Percentiles rank a stretch among this genome's conserved stretches.
phyloP scores from a whole-genome alignment of 2,329 filamentous ascomycete species.

The Xylariales sp. region DNA sequence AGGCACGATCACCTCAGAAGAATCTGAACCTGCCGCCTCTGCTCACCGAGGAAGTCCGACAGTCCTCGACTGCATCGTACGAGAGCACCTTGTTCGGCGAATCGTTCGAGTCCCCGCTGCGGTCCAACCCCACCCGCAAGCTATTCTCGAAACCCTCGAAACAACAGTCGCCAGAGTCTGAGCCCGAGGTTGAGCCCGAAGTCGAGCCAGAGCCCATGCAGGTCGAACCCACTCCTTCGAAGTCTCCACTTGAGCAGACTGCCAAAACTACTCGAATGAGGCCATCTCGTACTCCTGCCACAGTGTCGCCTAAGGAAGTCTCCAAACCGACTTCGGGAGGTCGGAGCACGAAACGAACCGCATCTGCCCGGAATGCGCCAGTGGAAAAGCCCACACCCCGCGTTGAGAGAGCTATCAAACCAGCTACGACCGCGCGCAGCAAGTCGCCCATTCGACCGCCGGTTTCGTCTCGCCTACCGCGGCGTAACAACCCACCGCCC shows the following conservation, averaged over 20 bases:
- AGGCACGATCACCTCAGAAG: constrained; percentile 24
- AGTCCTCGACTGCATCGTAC: constrained; percentile 15
- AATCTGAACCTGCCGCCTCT: constrained; percentile 12
- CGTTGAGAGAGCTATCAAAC: not conserved
- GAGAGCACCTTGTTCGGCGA: constrained; percentile 27
- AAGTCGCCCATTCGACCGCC: constrained; percentile 21
- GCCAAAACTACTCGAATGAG: too few relatives aligned
- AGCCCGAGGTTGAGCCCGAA: constrained; percentile 7
- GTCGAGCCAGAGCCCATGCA: too few relatives aligned
- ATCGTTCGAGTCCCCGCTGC: constrained; percentile 23
- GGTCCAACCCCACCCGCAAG: constrained; percentile 21
- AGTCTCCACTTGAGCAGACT: not conserved
- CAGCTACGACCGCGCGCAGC: constrained; percentile 6
- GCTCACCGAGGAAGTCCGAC: constrained; percentile 7
- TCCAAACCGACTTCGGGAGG: constrained; percentile 9
- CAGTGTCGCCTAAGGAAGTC: constrained; percentile 2
- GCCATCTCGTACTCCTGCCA: too few relatives aligned
- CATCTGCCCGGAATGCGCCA: constrained; percentile 10
- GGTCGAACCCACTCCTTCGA: not conserved
- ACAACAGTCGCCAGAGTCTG: constrained; percentile 9
- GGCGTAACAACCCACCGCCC: constrained; percentile 27
- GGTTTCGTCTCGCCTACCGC: constrained; percentile 30
- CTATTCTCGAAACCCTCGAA: constrained; percentile 22
- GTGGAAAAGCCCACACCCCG: constrained; percentile 1
- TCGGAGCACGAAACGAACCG: constrained; percentile 12